A percentile compares a stretch with the other conserved stretches of the same genome.
phyloP scores from a whole-genome alignment of 371 early-diverging fungal genomes.

The Quaeritorhiza haematococci region DNA sequence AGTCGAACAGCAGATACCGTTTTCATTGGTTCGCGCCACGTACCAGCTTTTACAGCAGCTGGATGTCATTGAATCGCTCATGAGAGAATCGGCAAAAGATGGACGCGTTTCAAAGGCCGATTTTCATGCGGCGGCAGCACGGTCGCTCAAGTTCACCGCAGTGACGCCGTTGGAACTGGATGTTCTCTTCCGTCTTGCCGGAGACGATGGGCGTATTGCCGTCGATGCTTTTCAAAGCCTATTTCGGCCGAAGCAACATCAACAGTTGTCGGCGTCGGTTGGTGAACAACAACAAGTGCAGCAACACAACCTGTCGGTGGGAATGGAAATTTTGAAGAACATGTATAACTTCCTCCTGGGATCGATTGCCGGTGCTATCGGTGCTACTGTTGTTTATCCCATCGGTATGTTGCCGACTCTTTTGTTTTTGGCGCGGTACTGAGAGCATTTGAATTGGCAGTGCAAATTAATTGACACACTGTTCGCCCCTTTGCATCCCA shows the following conservation, averaged over 20 bases:
- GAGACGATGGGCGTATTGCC: conserved; percentile 15
- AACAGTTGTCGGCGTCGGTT: conserved; percentile 7
- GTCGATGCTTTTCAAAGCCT: conserved; percentile 12
- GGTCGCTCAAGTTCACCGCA: conserved; percentile 56
- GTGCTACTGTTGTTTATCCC: conserved; percentile 93
- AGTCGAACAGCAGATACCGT: conserved; percentile 48
- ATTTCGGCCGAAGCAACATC: conserved; percentile 6
- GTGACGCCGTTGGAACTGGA: conserved; percentile 82
- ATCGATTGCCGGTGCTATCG: conserved; percentile 91
- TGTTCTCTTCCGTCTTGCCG: conserved; percentile 75
- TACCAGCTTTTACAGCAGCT: conserved; percentile 51
- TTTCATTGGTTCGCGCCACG: conserved; percentile 12
- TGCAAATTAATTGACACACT: too few species aligned
- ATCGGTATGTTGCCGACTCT: conserved; percentile 45
- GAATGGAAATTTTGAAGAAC: conserved; percentile 36
- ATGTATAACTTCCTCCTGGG: conserved; percentile 77
- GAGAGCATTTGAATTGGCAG: too few species aligned
- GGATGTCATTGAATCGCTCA: too few species aligned
- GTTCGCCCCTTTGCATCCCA: too few species aligned
- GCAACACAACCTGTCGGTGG: neutral
- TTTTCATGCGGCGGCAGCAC: conserved; percentile 57
- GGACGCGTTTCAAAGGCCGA: conserved; percentile 58
- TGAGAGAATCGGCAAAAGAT: conserved; percentile 47
- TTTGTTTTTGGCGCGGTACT: too few species aligned
- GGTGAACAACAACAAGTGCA: too few species aligned